These are phyloP conservation scores for Plasmodium chabaudi DNA, from an alignment of 169 alveolate genomes.

Conservation along the genomic window DNA sequence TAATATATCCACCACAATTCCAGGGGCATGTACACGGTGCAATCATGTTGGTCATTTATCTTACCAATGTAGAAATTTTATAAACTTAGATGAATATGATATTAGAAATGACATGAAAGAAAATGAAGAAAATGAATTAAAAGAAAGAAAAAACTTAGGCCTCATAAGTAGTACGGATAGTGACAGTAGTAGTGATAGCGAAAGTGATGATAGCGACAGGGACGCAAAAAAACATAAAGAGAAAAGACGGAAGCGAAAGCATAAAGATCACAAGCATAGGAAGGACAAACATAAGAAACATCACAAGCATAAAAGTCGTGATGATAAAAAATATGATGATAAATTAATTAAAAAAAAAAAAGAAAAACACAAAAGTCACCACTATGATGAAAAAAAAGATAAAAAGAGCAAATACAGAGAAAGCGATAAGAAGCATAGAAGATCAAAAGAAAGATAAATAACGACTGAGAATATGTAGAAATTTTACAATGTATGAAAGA, in stretches of 20 bases:
- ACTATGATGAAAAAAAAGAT: neutral
- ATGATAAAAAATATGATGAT: neutral
- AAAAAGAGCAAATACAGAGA: neutral
- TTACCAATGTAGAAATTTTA: conserved; percentile 68
- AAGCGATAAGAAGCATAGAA: conserved; percentile 5
- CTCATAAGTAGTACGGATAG: conserved; percentile 29
- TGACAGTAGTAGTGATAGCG: neutral
- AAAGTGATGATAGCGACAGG: conserved; percentile 15
- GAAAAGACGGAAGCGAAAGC: conserved; percentile 5
- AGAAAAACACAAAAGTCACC: neutral
- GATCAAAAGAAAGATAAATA: conserved; percentile 1
- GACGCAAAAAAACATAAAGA: conserved; percentile 11
- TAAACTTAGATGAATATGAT: conserved; percentile 22
- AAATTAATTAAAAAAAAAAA: neutral
- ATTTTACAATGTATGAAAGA: too few relatives aligned
- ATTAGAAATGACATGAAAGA: conserved; percentile 36
- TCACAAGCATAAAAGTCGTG: neutral
- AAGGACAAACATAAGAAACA: neutral
- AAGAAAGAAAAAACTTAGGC: conserved; percentile 61
- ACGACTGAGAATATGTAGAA: neutral
- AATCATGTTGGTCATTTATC: conserved; percentile 72
- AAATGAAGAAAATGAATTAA: conserved; percentile 58
- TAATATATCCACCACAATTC: conserved; percentile 42
- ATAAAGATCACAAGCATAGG: neutral
- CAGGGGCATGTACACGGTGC: conserved; percentile 75